These are phyloP conservation scores for Lachnellula subtilissima DNA, from an alignment of 2,329 filamentous ascomycete genomes.

Conservation along the genomic window DNA sequence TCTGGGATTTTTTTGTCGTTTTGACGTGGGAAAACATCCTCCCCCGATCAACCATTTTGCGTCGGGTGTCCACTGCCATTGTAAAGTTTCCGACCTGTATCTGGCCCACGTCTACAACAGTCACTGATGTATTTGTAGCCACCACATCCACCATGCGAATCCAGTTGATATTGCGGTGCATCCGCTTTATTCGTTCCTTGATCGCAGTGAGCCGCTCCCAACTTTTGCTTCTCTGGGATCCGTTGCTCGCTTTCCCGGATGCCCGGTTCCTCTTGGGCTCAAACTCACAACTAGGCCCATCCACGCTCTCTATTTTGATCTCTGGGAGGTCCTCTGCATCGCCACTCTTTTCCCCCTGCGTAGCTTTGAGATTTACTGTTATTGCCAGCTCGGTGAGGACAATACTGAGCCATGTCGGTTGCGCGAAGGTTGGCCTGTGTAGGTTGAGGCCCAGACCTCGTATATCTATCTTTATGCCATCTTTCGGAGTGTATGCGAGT, in stretches of 20 bases:
- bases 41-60: slow-evolving; percentile 85
- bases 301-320: slow-evolving; percentile 22
- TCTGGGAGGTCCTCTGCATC: slow-evolving; percentile 5
- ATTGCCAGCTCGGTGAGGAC: slow-evolving; percentile 81
- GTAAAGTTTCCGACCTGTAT: slow-evolving; percentile 81
- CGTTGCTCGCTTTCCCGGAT: slow-evolving; percentile 24
- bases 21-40: slow-evolving; percentile 81
- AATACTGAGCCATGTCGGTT: slow-evolving; percentile 93
- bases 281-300: slow-evolving; percentile 16
- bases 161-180: slow-evolving; percentile 86
- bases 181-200: slow-evolving; percentile 79
- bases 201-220: slow-evolving; percentile 74
- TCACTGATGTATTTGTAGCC: slow-evolving; percentile 72
- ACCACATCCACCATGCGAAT: slow-evolving; percentile 85
- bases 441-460: slow-evolving; percentile 81
- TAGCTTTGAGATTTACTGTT: slow-evolving; percentile 69
- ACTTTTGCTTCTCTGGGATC: slow-evolving; percentile 57
- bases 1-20: slow-evolving; percentile 55
- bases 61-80: slow-evolving; percentile 82
- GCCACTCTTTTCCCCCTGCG: slow-evolving; percentile 44
- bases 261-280: slow-evolving; percentile 19
- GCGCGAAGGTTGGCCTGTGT: slow-evolving; percentile 91
- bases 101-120: slow-evolving; percentile 75
- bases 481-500: slow-evolving; percentile 81
- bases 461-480: slow-evolving; percentile 86